Base-by-base conservation (phyloP, 192 early-diverging fungal species). In the Umbelopsis isabellina region DNA sequence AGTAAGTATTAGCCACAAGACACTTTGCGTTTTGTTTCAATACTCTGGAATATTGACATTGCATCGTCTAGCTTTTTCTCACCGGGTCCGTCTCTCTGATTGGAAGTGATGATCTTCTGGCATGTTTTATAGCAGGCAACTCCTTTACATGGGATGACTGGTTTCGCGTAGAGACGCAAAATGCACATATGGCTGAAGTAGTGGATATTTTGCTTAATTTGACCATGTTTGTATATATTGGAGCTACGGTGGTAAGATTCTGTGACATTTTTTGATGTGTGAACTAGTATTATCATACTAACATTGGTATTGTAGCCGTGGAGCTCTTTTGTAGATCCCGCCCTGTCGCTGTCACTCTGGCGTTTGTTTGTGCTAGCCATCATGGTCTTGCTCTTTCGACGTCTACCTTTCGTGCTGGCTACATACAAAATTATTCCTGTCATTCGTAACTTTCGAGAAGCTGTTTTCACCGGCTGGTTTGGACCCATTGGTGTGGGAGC, bases 111-210 rank as follows among this genome's bases (percentile, higher is more conserved):
- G 88, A 90, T 51, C 84, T 95, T 6, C 74, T 95, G 44, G 88
- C 92, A 49, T 91, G 89, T 68, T 94, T 94, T 80, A 79, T 90
- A 51, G 88, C 91, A 2, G 93, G 93, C 12, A 90, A 92, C 72
- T 82, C 88, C 2, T 91, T 95, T 46, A 89, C 91, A 0, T 95
- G 94, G 94, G 95, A 98, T 65, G 91, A 90, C 58, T 98, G 95
- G 95, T 98, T 94, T 77, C 86, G 88, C 21, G 71, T 89, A 21
- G 91, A 94, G 64, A 88, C 89, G 5, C 75, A 88, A 49, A 89
- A 91, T 48, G 86, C 91, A 0, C 87, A 92, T 15, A 79, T 97
- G n/a, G 91, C 92, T 65, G 92, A 96, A 71, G 90, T 89, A 3
- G 81, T 98, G 23, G 95, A 96, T 75, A 83, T 86, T 49, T 73